Evolutionary conservation across 768 basidiomycete genomes (phyloP).

Genomic region (Crepidotus variabilis): DNA sequence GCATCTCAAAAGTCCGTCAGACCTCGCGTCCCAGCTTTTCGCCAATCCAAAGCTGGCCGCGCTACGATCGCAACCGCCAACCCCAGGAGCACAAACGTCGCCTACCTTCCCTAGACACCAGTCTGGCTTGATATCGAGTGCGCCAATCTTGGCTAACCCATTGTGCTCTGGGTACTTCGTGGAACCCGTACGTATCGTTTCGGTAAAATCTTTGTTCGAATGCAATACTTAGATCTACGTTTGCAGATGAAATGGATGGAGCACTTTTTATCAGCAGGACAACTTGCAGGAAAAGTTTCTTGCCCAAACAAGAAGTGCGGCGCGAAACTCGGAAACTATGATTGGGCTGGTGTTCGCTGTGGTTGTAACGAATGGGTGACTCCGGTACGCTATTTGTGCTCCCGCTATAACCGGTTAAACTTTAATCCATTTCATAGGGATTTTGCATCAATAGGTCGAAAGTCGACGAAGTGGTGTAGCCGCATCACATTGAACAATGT

Average conservation of each 20-base stretch:
- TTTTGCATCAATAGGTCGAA: conserved; percentile 69
- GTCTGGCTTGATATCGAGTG: conserved; percentile 32
- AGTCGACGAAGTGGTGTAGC: conserved; percentile 55
- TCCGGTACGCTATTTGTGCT: conserved; percentile 54
- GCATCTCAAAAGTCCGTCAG: conserved; percentile 31
- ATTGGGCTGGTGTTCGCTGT: conserved; percentile 94
- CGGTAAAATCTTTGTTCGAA: background rate
- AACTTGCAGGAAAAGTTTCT: conserved; percentile 80
- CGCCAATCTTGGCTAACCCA: conserved; percentile 70
- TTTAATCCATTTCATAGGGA: conserved; percentile 32
- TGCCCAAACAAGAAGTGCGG: conserved; percentile 93
- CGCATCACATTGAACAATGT: too few relatives aligned
- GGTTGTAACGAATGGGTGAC: conserved; percentile 92
- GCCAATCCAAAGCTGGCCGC: conserved; percentile 41
- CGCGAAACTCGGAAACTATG: conserved; percentile 91
- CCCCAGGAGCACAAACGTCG: background rate
- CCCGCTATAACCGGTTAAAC: background rate
- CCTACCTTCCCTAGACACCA: background rate
- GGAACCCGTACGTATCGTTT: conserved; percentile 68
- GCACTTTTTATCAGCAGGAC: conserved; percentile 67
- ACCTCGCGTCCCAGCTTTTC: conserved; percentile 38
- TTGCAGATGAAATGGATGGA: conserved; percentile 95
- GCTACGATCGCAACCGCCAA: conserved; percentile 22
- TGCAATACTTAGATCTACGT: background rate
- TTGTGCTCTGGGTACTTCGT: conserved; percentile 97